Evolutionary conservation across 768 basidiomycete genomes (phyloP).

Genomic region (Hemileccinum rubropunctum): DNA sequence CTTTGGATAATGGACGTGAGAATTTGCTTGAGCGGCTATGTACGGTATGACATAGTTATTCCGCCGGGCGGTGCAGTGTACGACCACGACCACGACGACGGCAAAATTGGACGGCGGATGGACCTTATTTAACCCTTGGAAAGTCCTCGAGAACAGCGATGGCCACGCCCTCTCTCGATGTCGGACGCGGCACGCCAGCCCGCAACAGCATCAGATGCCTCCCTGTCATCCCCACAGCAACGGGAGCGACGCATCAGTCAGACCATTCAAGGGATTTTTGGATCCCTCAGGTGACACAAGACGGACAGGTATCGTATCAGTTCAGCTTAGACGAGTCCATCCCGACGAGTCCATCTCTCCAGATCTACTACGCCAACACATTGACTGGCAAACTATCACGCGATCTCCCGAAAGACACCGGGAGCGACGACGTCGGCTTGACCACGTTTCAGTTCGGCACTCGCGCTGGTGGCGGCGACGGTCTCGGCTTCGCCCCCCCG

Average conservation of each 20-base stretch:
- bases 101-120: constrained; percentile 2
- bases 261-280: constrained; percentile 68
- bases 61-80: constrained; percentile 6
- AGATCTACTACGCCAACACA: constrained; percentile 96
- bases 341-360: not conserved
- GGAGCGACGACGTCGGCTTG: constrained; percentile 51
- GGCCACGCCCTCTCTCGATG: constrained; percentile 10
- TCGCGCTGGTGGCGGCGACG: constrained; percentile 47
- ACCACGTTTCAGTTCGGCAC: constrained; percentile 49
- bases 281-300: constrained; percentile 80
- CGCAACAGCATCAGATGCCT: constrained; percentile 29
- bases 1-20: constrained; percentile 13
- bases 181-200: not conserved
- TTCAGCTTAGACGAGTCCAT: not conserved
- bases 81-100: constrained; percentile 15
- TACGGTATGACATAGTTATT: constrained; percentile 11
- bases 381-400: constrained; percentile 74
- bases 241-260: constrained; percentile 1
- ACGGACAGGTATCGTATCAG: constrained; percentile 65
- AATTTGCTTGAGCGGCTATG: not conserved
- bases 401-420: constrained; percentile 73
- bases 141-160: constrained; percentile 16
- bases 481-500: constrained; percentile 38
- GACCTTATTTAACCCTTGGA: not conserved
- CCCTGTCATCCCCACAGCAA: constrained; percentile 23